A percentile compares a stretch with the other conserved stretches of the same genome.
Evolutionary conservation across 805 yeast genomes (phyloP).

Genomic region (Wickerhamiella kurtzmanii): DNA sequence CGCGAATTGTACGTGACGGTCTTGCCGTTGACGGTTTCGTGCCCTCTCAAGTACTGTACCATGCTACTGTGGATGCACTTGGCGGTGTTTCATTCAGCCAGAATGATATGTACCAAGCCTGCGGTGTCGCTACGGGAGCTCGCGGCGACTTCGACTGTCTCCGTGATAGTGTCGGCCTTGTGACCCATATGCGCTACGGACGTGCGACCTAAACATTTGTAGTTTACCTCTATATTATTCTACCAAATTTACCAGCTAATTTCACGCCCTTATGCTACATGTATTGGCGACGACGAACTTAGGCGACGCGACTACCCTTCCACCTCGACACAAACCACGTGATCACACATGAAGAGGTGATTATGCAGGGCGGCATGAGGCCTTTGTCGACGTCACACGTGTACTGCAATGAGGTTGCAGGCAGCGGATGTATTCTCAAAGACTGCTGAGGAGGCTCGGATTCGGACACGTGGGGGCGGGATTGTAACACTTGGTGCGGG

Average conservation of each 20-base stretch:
- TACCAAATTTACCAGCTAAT: too few relatives aligned
- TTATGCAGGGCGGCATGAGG: neutral
- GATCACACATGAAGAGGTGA: neutral
- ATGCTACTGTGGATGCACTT: constrained; percentile 17
- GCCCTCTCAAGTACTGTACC: constrained; percentile 25
- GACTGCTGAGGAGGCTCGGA: constrained; percentile 84
- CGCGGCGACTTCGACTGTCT: constrained; percentile 17
- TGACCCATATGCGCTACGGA: constrained; percentile 20
- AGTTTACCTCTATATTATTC: too few relatives aligned
- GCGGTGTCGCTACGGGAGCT: constrained; percentile 13
- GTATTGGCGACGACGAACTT: too few relatives aligned
- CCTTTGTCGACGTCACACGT: neutral
- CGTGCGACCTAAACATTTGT: neutral
- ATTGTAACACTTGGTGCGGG: constrained; percentile 64
- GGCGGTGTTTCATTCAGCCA: constrained; percentile 18
- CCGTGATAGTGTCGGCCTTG: constrained; percentile 25
- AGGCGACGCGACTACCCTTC: too few relatives aligned
- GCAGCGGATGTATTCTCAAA: constrained; percentile 71
- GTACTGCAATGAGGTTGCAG: constrained; percentile 9
- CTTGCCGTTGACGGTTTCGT: constrained; percentile 24
- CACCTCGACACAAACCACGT: neutral
- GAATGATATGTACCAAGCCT: constrained; percentile 21
- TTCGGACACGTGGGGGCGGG: constrained; percentile 85
- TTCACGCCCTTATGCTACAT: too few relatives aligned
- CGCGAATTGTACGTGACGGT: constrained; percentile 14